These are phyloP conservation scores for Corchorus olitorius DNA, from an alignment of 345 rosid genomes.

Conservation along the genomic window DNA sequence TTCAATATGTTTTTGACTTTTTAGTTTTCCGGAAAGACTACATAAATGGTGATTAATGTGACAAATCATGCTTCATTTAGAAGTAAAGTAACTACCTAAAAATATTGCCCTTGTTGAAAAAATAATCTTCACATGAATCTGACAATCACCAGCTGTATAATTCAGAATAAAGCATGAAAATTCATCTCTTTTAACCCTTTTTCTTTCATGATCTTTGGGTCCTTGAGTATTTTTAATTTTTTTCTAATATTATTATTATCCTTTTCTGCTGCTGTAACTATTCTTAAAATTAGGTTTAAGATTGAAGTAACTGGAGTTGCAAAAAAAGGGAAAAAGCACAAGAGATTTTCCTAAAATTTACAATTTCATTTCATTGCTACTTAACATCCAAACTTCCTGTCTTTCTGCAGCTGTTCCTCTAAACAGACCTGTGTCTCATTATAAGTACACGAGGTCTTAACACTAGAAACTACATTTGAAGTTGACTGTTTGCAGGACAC, in stretches of 20 bases:
- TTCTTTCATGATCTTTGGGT: no score
- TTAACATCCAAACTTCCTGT: constrained; percentile 27
- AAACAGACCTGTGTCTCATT: constrained; percentile 41
- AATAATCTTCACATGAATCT: no score
- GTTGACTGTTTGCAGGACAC: constrained; percentile 29
- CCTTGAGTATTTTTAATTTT: background rate
- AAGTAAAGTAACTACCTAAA: no score
- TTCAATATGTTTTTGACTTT: background rate
- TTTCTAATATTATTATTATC: background rate
- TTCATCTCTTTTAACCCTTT: no score
- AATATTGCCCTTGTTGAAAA: no score
- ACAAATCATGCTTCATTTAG: no score
- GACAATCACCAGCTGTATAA: no score
- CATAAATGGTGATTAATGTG: no score
- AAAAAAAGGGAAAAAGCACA: background rate
- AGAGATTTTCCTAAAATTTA: constrained; percentile 16
- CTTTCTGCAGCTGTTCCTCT: constrained; percentile 38
- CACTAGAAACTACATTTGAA: constrained; percentile 21
- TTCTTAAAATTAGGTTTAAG: background rate
- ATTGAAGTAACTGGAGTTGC: background rate
- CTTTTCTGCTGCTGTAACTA: background rate
- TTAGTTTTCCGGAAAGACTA: no score
- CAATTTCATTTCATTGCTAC: constrained; percentile 23
- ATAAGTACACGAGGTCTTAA: constrained; percentile 25
- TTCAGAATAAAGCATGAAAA: no score